These are phyloP conservation scores for Termitomyces sp. DNA, from an alignment of 768 basidiomycete genomes.

Conservation along the genomic window DNA sequence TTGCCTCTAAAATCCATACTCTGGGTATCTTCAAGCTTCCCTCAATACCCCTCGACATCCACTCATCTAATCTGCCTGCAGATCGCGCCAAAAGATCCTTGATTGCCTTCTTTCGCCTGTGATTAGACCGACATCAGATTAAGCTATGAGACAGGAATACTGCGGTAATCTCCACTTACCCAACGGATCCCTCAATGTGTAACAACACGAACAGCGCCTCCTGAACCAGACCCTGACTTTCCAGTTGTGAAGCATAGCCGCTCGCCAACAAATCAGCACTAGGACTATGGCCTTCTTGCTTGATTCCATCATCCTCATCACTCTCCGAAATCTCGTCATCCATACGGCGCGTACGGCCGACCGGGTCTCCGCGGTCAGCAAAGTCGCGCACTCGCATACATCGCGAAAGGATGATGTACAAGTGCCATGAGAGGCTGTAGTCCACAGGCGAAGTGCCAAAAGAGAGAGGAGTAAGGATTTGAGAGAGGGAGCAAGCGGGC, in stretches of 20 bases:
- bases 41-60: constrained; percentile 68
- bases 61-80: constrained; percentile 65
- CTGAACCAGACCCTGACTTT: constrained; percentile 75
- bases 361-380: constrained; percentile 68
- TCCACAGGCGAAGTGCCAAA: constrained; percentile 77
- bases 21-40: constrained; percentile 80
- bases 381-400: constrained; percentile 85
- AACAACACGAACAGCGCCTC: constrained; percentile 88
- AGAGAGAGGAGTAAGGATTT: constrained; percentile 67
- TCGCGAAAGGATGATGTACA: constrained; percentile 84
- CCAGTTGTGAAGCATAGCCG: constrained; percentile 85
- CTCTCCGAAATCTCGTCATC: constrained; percentile 25
- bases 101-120: constrained; percentile 79
- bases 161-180: constrained; percentile 52
- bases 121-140: constrained; percentile 6
- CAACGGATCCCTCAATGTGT: constrained; percentile 77
- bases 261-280: constrained; percentile 82
- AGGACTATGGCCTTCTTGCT: constrained; percentile 55
- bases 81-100: constrained; percentile 76
- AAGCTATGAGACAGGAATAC: constrained; percentile 9
- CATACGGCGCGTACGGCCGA: constrained; percentile 27
- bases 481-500: constrained; percentile 66
- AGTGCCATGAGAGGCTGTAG: constrained; percentile 86
- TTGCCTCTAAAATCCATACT: constrained; percentile 88
- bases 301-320: constrained; percentile 43